Base-by-base conservation (phyloP, 495 filamentous ascomycete genomes). In the Aspergillus indologenus region DNA sequence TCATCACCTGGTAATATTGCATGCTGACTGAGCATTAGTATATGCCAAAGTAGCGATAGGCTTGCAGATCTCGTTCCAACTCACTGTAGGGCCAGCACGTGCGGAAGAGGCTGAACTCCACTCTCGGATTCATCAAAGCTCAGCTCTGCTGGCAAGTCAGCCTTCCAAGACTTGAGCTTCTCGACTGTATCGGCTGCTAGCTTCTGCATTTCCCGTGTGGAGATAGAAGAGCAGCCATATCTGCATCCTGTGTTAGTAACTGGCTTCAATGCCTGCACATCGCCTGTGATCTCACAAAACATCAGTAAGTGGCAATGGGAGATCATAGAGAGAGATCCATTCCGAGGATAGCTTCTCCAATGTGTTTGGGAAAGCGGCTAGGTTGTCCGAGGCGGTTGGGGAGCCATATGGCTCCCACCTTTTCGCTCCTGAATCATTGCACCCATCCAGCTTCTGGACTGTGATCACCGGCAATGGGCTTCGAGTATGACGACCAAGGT, bases 71-170 rank as follows among this genome's bases (percentile, higher is more conserved):
- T 18, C 24, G 43, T 45, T 31, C 3, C 31, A 46, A 45, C 66
- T 57, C 59, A 75, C 72, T 71, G 69, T 19, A 75, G 60, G 15
- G 69, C 34, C 5, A 74, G 42, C 17, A 72, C 60, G 53, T 75
- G 71, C 23, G 73, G 72, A 7, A 71, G 48, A 53, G 64, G 57
- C 22, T 2, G 44, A 49, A 9, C 40, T 34, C 26, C 67, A 58
- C 20, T 66, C 48, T 11, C 63, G 43, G n/a, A n/a, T n/a, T n/a
- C n/a, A 24, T 70, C 48, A 23, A 74, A 56, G 18, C 61, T 57
- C 22, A 75, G 52, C 11, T 47, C 48, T 5, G 24, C 18, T 3
- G 70, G 71, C 1, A 74, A 58, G 50, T 59, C 59, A 4, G 31
- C 57, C 45, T 68, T 68, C 72, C 71, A 74, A 5, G 18, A 15